Percentiles rank a stretch among this genome's conserved stretches.
Evolutionary conservation across 2,329 filamentous ascomycete genomes (phyloP).

Genomic region (Sporothrix euskadiensis): DNA sequence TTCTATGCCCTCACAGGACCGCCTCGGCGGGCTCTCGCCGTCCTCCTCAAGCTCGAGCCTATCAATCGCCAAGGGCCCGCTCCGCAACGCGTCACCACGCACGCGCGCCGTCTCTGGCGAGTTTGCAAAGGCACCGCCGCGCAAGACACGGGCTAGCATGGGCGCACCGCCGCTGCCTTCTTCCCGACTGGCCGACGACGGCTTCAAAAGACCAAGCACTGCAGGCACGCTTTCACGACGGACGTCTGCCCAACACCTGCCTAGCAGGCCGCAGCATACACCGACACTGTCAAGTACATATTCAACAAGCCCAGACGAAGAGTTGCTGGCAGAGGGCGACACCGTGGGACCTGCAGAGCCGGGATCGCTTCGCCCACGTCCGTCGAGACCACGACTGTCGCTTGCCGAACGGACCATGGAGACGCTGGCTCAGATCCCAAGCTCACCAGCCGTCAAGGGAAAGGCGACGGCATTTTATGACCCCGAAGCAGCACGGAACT

Average conservation of each 20-base stretch:
- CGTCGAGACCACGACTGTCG: conserved; percentile 51
- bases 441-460: conserved; percentile 69
- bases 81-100: conserved; percentile 27
- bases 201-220: conserved; percentile 27
- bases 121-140: conserved; percentile 26
- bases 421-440: conserved; percentile 74
- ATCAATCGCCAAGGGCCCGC: conserved; percentile 17
- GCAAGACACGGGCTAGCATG: conserved; percentile 1
- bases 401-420: conserved; percentile 84
- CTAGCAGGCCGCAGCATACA: conserved; percentile 22
- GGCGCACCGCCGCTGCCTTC: conserved; percentile 2
- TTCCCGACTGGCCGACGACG: conserved; percentile 14
- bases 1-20: conserved; percentile 45
- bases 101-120: conserved; percentile 33
- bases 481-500: conserved; percentile 54
- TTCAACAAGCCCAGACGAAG: conserved; percentile 13
- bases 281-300: conserved; percentile 20
- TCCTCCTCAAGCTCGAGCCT: conserved; percentile 21
- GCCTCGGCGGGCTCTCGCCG: conserved; percentile 35
- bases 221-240: conserved; percentile 28
- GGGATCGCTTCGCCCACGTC: neutral
- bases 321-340: neutral
- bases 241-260: conserved; percentile 27
- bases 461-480: conserved; percentile 74
- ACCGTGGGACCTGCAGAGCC: neutral